phyloP scores from a whole-genome alignment of 2,329 filamentous ascomycete species.

The Waltergamsia citrina region DNA sequence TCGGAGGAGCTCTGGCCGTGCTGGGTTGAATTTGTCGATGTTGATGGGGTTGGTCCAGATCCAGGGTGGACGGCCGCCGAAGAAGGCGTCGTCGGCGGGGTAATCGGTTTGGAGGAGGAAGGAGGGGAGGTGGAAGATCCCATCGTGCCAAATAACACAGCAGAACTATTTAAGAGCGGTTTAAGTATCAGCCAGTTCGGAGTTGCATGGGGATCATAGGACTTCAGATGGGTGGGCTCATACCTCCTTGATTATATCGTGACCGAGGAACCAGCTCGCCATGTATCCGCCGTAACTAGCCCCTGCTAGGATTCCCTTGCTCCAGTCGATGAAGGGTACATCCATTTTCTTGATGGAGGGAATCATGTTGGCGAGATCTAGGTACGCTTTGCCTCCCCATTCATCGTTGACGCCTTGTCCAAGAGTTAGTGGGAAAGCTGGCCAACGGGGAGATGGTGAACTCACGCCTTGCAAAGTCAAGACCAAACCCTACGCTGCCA shows the following conservation, averaged over 20 bases:
- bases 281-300: constrained; percentile 51
- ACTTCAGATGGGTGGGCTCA: too few species aligned
- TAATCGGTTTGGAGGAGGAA: constrained; percentile 16
- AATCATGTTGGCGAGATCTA: constrained; percentile 45
- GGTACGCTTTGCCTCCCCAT: constrained; percentile 45
- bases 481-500: constrained; percentile 47
- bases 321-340: constrained; percentile 43
- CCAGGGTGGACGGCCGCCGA: constrained; percentile 27
- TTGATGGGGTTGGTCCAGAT: constrained; percentile 35
- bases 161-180: too few species aligned
- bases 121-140: constrained; percentile 24
- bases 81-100: constrained; percentile 16
- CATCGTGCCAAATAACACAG: constrained; percentile 36
- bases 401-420: constrained; percentile 33
- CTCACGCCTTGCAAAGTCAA: constrained; percentile 20
- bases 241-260: constrained; percentile 38
- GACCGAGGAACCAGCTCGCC: constrained; percentile 49
- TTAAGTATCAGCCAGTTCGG: too few species aligned
- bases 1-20: constrained; percentile 30
- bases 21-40: constrained; percentile 41
- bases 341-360: constrained; percentile 38
- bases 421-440: constrained; percentile 8
- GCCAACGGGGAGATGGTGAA: background rate
- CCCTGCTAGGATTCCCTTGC: constrained; percentile 41
- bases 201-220: too few species aligned